phyloP scores from a whole-genome alignment of 2,329 filamentous ascomycete genomes.

The Xylariaceae sp. region DNA sequence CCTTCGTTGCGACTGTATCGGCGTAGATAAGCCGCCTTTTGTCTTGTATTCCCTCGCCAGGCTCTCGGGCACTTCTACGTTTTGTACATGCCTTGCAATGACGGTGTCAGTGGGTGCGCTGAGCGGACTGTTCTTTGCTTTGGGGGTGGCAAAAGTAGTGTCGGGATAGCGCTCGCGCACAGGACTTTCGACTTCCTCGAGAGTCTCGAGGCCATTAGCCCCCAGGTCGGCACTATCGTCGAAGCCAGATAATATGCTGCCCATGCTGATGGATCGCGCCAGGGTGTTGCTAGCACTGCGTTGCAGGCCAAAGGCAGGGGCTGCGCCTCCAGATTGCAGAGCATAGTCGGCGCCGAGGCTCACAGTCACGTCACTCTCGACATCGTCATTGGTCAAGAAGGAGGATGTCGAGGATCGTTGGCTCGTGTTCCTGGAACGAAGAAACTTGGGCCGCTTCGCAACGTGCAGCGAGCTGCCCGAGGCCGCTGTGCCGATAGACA shows the following conservation, averaged over 20 bases:
- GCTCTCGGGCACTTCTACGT: constrained; percentile 87
- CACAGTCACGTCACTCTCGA: constrained; percentile 71
- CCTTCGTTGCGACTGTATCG: constrained; percentile 40
- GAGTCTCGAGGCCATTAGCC: constrained; percentile 47
- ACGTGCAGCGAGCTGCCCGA: constrained; percentile 46
- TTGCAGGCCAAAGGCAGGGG: constrained; percentile 53
- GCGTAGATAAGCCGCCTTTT: constrained; percentile 64
- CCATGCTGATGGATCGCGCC: constrained; percentile 77
- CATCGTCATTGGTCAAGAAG: constrained; percentile 58
- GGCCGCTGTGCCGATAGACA: constrained; percentile 43
- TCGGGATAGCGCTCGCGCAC: constrained; percentile 32
- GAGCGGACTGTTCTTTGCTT: constrained; percentile 52
- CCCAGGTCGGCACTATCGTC: constrained; percentile 53
- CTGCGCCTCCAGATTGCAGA: constrained; percentile 75
- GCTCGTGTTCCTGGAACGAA: constrained; percentile 56
- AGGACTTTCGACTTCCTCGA: constrained; percentile 45
- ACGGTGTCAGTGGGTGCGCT: constrained; percentile 80
- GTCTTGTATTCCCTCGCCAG: constrained; percentile 82
- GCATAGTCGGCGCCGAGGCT: constrained; percentile 71
- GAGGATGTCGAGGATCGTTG: constrained; percentile 62
- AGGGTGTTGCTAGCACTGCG: constrained; percentile 55
- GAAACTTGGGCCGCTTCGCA: constrained; percentile 53
- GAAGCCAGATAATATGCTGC: constrained; percentile 79
- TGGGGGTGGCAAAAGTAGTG: constrained; percentile 66
- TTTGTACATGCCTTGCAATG: constrained; percentile 82